phyloP scores from a whole-genome alignment of 345 rosid species.

The Dovyalis caffra region DNA sequence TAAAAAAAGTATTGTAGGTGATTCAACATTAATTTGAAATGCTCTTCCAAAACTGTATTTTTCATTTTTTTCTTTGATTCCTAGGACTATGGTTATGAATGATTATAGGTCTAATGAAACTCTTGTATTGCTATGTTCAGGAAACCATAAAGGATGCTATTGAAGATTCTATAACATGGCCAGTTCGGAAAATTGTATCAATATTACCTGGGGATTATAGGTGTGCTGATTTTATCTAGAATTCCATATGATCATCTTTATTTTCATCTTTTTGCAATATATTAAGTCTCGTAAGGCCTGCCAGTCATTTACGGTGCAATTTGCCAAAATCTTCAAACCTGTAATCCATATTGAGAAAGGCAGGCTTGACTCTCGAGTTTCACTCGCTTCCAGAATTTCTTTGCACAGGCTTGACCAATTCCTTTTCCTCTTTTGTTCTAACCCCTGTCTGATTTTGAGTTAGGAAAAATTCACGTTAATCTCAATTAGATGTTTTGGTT shows the following conservation, averaged over 20 bases:
- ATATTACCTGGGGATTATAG: constrained; percentile 94
- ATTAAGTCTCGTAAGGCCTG: neutral
- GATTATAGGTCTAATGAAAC: neutral
- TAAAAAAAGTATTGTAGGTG: no score
- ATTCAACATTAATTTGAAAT: no score
- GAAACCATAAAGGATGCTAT: constrained; percentile 78
- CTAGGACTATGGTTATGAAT: neutral
- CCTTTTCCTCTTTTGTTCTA: neutral
- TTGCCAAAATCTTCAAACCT: neutral
- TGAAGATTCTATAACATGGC: constrained; percentile 94
- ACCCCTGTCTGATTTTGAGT: no score
- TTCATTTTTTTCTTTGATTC: neutral
- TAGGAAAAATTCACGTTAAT: no score
- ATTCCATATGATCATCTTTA: neutral
- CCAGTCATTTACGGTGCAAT: neutral
- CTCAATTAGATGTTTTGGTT: no score
- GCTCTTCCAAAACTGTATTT: neutral
- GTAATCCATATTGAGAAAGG: neutral
- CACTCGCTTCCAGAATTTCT: neutral
- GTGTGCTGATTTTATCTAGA: constrained; percentile 28
- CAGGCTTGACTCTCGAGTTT: no score
- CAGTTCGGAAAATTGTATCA: constrained; percentile 70
- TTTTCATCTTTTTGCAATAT: neutral
- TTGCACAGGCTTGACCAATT: neutral
- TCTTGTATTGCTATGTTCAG: constrained; percentile 30